Percentiles rank a stretch among this genome's conserved stretches.
These are phyloP conservation scores for Trametes punicea DNA, from an alignment of 768 basidiomycete genomes.

Conservation along the genomic window DNA sequence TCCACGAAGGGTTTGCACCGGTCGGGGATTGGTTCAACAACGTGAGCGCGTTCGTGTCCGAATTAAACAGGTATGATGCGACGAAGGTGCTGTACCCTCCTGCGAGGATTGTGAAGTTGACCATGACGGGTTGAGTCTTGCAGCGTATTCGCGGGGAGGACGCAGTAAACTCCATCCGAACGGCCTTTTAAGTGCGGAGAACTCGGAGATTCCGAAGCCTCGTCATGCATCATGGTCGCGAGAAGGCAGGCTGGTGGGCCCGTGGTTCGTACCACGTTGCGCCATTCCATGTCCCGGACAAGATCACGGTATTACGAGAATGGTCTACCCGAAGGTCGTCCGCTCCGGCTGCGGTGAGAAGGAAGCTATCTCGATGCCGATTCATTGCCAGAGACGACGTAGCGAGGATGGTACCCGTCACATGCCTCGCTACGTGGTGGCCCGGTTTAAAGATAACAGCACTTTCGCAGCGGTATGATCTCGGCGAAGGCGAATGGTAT, in stretches of 20 bases:
- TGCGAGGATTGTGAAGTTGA: conserved; percentile 64
- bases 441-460: not conserved
- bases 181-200: not conserved
- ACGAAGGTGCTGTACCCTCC: conserved; percentile 62
- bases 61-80: conserved; percentile 60
- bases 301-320: conserved; percentile 11
- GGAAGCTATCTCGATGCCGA: not conserved
- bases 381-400: not conserved
- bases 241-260: not conserved
- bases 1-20: conserved; percentile 58
- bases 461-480: not conserved
- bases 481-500: not conserved
- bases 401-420: not conserved
- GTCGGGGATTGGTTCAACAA: conserved; percentile 47
- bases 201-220: not conserved
- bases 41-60: conserved; percentile 44
- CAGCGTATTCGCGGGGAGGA: not conserved
- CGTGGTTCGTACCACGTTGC: not conserved
- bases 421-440: not conserved
- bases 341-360: conserved; percentile 2
- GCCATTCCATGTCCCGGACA: not conserved
- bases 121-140: conserved; percentile 40
- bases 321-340: conserved; percentile 14
- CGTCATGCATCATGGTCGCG: not conserved
- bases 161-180: too few relatives aligned